Evolutionary conservation across 345 rosid genomes (phyloP).

Genomic region (Arabidopsis suecica): DNA sequence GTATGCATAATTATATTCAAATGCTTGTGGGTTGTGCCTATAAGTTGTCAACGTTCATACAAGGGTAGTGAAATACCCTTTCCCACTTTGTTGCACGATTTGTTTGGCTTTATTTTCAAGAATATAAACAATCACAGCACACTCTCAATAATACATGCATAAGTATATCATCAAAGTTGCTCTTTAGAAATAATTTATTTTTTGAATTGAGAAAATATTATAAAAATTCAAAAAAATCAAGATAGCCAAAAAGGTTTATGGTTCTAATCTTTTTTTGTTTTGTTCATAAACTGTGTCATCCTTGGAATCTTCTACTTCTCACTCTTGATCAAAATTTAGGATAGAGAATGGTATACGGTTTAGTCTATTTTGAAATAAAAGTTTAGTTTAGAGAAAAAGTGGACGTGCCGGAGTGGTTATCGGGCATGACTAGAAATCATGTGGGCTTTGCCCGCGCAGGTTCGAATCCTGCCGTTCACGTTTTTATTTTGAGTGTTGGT

Average conservation of each 20-base stretch:
- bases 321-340: background rate
- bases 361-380: background rate
- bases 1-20: background rate
- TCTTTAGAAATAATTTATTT: no score
- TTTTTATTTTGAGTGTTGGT: conserved; percentile 36
- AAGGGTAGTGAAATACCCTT: background rate
- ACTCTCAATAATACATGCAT: no score
- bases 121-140: no score
- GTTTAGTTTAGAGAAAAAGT: background rate
- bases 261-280: background rate
- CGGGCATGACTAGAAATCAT: conserved; percentile 91
- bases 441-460: conserved; percentile 95
- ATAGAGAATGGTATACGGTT: background rate
- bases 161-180: background rate
- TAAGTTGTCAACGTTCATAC: background rate
- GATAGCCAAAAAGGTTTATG: background rate
- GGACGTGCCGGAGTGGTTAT: conserved; percentile 53
- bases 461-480: conserved; percentile 72
- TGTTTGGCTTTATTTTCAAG: no score
- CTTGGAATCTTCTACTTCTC: background rate
- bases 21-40: background rate
- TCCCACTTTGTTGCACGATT: no score
- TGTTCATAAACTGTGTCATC: background rate
- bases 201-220: no score
- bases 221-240: no score